Conservation (phyloP, 768 basidiomycete genomes). For the Fistulinella prunicolor region DNA sequence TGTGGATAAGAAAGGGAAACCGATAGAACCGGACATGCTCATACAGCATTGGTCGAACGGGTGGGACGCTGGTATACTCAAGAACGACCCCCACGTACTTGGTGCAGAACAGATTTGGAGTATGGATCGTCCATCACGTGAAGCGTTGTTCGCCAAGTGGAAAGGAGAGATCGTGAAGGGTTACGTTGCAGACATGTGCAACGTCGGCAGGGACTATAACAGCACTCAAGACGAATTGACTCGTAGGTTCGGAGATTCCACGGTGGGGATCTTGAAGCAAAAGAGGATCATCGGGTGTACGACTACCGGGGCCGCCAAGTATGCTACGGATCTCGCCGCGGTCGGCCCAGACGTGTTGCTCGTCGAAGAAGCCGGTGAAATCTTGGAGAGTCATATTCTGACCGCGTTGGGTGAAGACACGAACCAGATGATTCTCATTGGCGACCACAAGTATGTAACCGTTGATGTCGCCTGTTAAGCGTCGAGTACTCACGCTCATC, state of each 20-base stretch:
- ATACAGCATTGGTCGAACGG: conserved; percentile 47
- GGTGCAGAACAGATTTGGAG: conserved; percentile 35
- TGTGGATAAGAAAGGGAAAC: conserved; percentile 41
- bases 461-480: background rate
- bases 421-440: conserved; percentile 62
- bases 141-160: conserved; percentile 34
- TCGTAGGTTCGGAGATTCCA: conserved; percentile 36
- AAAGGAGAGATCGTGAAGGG: conserved; percentile 34
- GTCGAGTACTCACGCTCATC: background rate
- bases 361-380: conserved; percentile 75
- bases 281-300: conserved; percentile 69
- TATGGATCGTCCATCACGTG: conserved; percentile 33
- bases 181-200: conserved; percentile 34
- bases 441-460: conserved; percentile 61
- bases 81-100: conserved; percentile 20
- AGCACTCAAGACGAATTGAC: conserved; percentile 33
- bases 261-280: conserved; percentile 34
- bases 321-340: conserved; percentile 43
- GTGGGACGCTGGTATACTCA: conserved; percentile 43
- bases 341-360: conserved; percentile 52
- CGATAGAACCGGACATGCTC: conserved; percentile 40
- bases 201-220: conserved; percentile 41
- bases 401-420: conserved; percentile 51
- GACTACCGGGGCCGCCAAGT: conserved; percentile 69
- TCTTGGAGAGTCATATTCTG: conserved; percentile 64